Conservation (phyloP, 1,139 yeast species). For the Hyphopichia buzzinii region DNA sequence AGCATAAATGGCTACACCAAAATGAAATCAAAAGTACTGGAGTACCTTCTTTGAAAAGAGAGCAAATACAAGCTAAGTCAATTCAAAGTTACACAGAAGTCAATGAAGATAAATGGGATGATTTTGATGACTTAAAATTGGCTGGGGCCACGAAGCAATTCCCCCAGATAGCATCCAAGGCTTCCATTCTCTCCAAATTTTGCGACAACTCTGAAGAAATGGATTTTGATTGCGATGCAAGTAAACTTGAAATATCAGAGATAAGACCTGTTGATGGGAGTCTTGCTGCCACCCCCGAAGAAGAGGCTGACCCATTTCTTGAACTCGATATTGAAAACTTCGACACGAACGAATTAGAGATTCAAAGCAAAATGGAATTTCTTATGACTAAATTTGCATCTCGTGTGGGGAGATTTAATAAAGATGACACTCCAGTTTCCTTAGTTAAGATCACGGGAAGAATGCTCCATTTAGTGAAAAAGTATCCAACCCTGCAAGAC, state of each 20-base stretch:
- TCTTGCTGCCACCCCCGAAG: slow-evolving; percentile 10
- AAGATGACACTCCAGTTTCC: slow-evolving; percentile 30
- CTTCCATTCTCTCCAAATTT: slow-evolving; percentile 30
- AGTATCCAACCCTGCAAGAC: slow-evolving; percentile 42
- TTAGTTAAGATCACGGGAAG: slow-evolving; percentile 39
- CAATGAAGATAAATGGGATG: slow-evolving; percentile 39
- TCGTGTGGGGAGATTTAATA: slow-evolving; percentile 33
- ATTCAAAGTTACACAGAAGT: slow-evolving; percentile 26
- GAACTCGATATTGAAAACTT: slow-evolving; percentile 40
- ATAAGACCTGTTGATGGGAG: too few relatives aligned
- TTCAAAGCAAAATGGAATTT: slow-evolving; percentile 43
- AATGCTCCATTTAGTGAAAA: slow-evolving; percentile 40
- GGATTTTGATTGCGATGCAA: slow-evolving; percentile 13
- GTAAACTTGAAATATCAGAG: slow-evolving; percentile 1
- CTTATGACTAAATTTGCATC: slow-evolving; percentile 33
- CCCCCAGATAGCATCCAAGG: slow-evolving; percentile 14
- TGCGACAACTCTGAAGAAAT: slow-evolving; percentile 24
- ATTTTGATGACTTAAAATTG: slow-evolving; percentile 22
- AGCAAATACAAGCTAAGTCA: slow-evolving; percentile 15
- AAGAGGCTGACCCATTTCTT: slow-evolving; percentile 39
- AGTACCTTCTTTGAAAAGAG: background rate
- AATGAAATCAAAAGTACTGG: slow-evolving; percentile 4
- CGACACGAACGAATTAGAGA: slow-evolving; percentile 44
- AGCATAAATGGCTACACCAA: slow-evolving; percentile 61
- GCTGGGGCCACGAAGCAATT: slow-evolving; percentile 5